A percentile compares a stretch with the other conserved stretches of the same genome.
Evolutionary conservation across 1,284 basidiomycete species (phyloP).

Genomic region (Sporisorium exsertum): DNA sequence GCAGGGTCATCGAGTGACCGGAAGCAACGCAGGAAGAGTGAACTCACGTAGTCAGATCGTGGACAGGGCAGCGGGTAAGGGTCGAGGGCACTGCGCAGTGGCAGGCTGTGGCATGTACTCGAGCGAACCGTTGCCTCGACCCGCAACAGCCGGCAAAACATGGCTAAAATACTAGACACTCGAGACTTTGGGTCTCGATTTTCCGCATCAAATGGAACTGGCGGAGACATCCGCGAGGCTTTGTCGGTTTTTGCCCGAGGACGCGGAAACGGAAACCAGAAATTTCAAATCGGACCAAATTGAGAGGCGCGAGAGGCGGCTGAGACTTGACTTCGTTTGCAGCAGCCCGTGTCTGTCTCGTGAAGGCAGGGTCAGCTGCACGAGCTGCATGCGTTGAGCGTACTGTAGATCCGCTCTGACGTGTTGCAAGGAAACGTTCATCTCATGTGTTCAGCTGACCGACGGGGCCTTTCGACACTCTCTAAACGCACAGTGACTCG

Average conservation of each 20-base stretch:
- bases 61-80: slow-evolving; percentile 4
- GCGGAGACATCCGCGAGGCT: slow-evolving; percentile 19
- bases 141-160: neutral
- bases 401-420: neutral
- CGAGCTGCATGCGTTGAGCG: slow-evolving; percentile 7
- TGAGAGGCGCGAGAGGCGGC: neutral
- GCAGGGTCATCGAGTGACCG: no score
- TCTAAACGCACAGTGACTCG: no score
- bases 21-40: neutral
- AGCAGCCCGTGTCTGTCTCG: neutral
- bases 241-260: slow-evolving; percentile 13
- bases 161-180: neutral
- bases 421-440: slow-evolving; percentile 3
- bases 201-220: neutral
- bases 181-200: slow-evolving; percentile 15
- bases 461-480: neutral
- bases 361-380: slow-evolving; percentile 10
- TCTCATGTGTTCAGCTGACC: slow-evolving; percentile 9
- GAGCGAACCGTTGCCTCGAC: neutral
- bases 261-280: slow-evolving; percentile 9
- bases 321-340: neutral
- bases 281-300: slow-evolving; percentile 2
- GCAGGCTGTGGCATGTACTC: neutral
- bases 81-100: neutral
- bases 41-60: neutral